Conservation (phyloP, 768 basidiomycete genomes). For the Amanita pallidorosea region DNA sequence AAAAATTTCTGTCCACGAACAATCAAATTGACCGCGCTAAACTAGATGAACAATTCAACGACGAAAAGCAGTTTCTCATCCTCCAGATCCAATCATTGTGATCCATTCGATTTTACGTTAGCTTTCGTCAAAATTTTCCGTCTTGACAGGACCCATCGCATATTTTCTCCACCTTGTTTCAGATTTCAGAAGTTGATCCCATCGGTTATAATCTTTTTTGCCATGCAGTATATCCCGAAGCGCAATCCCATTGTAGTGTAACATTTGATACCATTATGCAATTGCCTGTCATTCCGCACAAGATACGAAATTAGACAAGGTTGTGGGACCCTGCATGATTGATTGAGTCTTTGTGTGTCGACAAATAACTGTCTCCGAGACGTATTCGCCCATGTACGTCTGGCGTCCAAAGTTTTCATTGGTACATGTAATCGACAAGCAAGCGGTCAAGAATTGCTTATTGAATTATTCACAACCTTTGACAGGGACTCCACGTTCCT, state of each 20-base stretch:
- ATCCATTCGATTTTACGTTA: conserved; percentile 8
- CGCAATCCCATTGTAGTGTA: background rate
- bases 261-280: background rate
- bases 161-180: background rate
- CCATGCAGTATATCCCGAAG: background rate
- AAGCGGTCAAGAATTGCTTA: too few species aligned
- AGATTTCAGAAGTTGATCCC: too few species aligned
- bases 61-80: conserved; percentile 96
- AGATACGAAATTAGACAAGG: background rate
- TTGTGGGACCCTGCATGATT: background rate
- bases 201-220: background rate
- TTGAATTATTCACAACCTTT: too few species aligned
- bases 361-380: background rate
- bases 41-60: conserved; percentile 90
- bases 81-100: conserved; percentile 79
- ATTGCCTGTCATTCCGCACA: background rate
- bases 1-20: background rate
- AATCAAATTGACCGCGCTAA: background rate
- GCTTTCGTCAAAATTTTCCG: background rate
- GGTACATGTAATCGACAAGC: too few species aligned
- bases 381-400: too few species aligned
- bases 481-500: too few species aligned
- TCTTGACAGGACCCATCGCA: background rate
- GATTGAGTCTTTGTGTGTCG: background rate
- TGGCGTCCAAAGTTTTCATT: too few species aligned